These are phyloP conservation scores for Hanseniaspora jakobsenii DNA, from an alignment of 805 yeast genomes.

Conservation along the genomic window DNA sequence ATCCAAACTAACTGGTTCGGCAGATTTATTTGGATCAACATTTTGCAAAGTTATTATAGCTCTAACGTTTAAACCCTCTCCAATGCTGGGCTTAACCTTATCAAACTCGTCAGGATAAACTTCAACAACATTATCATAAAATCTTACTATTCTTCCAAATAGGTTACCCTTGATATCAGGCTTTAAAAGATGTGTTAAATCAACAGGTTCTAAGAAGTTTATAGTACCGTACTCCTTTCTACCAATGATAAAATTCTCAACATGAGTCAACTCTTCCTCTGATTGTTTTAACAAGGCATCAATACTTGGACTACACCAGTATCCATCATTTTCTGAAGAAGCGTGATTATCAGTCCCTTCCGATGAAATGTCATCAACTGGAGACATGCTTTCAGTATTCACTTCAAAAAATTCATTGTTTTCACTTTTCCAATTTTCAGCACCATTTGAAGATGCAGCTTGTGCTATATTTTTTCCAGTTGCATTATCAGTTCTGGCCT, in stretches of 20 bases:
- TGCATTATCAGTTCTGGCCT: no score
- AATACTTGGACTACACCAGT: constrained; percentile 64
- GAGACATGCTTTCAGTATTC: no score
- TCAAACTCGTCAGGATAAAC: constrained; percentile 45
- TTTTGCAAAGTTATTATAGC: constrained; percentile 59
- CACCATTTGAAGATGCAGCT: no score
- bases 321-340: constrained; percentile 28
- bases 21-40: constrained; percentile 42
- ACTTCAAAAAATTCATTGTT: no score
- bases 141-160: constrained; percentile 35
- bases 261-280: constrained; percentile 37
- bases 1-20: constrained; percentile 30
- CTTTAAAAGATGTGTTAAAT: constrained; percentile 41
- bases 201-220: constrained; percentile 56
- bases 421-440: no score
- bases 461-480: no score
- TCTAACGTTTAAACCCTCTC: constrained; percentile 63
- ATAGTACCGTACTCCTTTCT: constrained; percentile 58
- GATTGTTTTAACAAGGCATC: constrained; percentile 36
- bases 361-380: no score
- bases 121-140: constrained; percentile 40
- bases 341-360: no score
- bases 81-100: constrained; percentile 43
- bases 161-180: constrained; percentile 26
- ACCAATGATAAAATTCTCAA: constrained; percentile 57